phyloP scores from a whole-genome alignment of 2,329 filamentous ascomycete genomes.

The Sarocladiaceae sp. region DNA sequence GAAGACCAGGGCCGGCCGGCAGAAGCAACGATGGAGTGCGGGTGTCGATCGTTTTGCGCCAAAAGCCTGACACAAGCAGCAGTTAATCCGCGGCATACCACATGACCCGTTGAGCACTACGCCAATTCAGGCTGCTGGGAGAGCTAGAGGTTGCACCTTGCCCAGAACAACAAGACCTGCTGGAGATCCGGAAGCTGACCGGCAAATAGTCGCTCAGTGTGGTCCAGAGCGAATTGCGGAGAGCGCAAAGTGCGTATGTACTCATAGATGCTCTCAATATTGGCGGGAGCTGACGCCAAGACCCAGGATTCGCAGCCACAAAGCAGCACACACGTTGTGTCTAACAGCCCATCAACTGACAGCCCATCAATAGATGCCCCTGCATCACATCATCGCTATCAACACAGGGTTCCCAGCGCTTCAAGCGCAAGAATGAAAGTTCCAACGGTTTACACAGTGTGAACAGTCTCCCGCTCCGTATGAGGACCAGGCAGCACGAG shows the following conservation, averaged over 20 bases:
- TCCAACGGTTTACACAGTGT: too few species aligned
- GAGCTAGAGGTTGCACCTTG: background rate
- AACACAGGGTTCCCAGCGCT: background rate
- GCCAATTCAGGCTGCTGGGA: background rate
- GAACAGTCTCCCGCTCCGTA: too few species aligned
- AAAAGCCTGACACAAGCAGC: slow-evolving; percentile 4
- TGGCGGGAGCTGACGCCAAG: background rate
- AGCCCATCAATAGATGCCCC: background rate
- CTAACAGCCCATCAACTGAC: background rate
- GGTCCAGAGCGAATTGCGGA: background rate
- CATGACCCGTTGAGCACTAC: too few species aligned
- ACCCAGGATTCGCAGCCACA: background rate
- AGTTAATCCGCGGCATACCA: background rate
- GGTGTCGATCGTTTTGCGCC: slow-evolving; percentile 2
- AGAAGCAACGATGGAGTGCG: slow-evolving; percentile 3
- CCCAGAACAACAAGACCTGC: background rate
- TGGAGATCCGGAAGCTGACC: slow-evolving; percentile 3
- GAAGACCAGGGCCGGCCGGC: background rate
- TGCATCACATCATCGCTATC: slow-evolving; percentile 3
- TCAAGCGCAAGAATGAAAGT: too few species aligned
- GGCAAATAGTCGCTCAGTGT: background rate
- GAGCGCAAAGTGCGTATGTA: too few species aligned
- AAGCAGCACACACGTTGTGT: background rate
- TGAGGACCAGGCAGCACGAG: too few species aligned
- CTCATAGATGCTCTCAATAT: too few species aligned